Evolutionary conservation across 2,329 filamentous ascomycete genomes (phyloP).

Genomic region (Pyrenochaeta sp.): DNA sequence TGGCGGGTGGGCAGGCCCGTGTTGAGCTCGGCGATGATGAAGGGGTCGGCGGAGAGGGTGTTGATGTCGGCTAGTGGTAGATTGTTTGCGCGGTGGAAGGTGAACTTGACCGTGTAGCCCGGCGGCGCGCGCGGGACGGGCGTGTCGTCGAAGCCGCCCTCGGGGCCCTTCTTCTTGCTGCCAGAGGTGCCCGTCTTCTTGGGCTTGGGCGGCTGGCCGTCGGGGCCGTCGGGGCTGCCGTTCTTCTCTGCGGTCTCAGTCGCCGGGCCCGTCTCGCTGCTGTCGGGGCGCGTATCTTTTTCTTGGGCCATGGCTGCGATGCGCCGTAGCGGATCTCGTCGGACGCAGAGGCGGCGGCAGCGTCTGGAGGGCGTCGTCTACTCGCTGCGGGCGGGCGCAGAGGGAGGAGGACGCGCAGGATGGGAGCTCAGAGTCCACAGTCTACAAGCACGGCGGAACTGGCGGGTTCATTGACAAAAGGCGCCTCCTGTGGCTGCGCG

Average conservation of each 20-base stretch:
- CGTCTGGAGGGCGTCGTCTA: no score
- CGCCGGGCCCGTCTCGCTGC: slow-evolving; percentile 19
- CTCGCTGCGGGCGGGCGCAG: not conserved
- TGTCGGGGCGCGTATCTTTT: slow-evolving; percentile 12
- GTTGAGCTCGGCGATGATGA: slow-evolving; percentile 76
- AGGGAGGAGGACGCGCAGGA: not conserved
- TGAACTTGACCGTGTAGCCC: slow-evolving; percentile 86
- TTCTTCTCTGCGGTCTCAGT: slow-evolving; percentile 17
- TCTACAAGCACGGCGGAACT: not conserved
- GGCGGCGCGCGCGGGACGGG: slow-evolving; percentile 76
- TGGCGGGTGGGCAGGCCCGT: slow-evolving; percentile 76
- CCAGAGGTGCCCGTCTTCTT: slow-evolving; percentile 32
- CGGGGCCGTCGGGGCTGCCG: slow-evolving; percentile 12
- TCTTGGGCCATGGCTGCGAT: slow-evolving; percentile 19
- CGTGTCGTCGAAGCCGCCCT: slow-evolving; percentile 81
- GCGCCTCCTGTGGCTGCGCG: slow-evolving; percentile 1
- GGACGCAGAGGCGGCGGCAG: slow-evolving; percentile 1
- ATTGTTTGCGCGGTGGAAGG: slow-evolving; percentile 80
- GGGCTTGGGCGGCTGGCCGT: slow-evolving; percentile 25
- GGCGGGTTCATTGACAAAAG: not conserved
- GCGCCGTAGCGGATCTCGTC: slow-evolving; percentile 8
- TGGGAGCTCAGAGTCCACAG: not conserved
- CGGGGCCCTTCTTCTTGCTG: slow-evolving; percentile 58
- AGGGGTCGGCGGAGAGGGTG: slow-evolving; percentile 83
- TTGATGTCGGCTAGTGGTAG: slow-evolving; percentile 83